A percentile compares a stretch with the other conserved stretches of the same genome.
These are phyloP conservation scores for Alternaria panax DNA, from an alignment of 2,329 filamentous ascomycete genomes.

Conservation along the genomic window DNA sequence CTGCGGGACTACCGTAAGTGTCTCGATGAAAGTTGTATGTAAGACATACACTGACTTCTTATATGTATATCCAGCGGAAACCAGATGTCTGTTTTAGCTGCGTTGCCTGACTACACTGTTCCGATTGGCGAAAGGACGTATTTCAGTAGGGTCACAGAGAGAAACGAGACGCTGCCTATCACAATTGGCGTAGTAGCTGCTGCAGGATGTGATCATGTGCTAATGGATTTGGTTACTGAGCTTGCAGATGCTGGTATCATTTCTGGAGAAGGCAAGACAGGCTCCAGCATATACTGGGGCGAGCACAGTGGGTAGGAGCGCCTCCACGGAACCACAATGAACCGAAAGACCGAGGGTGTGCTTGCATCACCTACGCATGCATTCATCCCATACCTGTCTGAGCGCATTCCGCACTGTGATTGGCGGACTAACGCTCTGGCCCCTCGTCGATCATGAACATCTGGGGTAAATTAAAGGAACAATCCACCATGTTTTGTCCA, in stretches of 20 bases:
- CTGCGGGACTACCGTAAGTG: background rate
- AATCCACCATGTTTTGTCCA: constrained; percentile 1
- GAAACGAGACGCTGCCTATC: constrained; percentile 20
- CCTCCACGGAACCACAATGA: background rate
- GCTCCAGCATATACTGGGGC: constrained; percentile 11
- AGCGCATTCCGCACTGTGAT: constrained; percentile 4
- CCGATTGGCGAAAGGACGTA: constrained; percentile 19
- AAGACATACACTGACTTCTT: background rate
- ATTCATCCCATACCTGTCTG: background rate
- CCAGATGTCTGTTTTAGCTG: constrained; percentile 17
- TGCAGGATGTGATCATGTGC: constrained; percentile 19
- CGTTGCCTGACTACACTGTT: constrained; percentile 15
- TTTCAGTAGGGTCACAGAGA: constrained; percentile 11
- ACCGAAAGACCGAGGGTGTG: background rate
- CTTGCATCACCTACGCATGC: background rate
- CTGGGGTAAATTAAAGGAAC: constrained; percentile 22
- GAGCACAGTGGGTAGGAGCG: background rate
- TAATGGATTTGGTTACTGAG: constrained; percentile 18
- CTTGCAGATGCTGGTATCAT: constrained; percentile 17
- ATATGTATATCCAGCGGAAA: constrained; percentile 4
- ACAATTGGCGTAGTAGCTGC: constrained; percentile 22
- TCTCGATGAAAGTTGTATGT: background rate
- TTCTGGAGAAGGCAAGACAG: constrained; percentile 15
- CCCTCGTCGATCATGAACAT: constrained; percentile 16
- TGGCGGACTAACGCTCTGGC: constrained; percentile 19